These are phyloP conservation scores for Diaporthe amygdali DNA, from an alignment of 2,329 filamentous ascomycete genomes.

Conservation along the genomic window DNA sequence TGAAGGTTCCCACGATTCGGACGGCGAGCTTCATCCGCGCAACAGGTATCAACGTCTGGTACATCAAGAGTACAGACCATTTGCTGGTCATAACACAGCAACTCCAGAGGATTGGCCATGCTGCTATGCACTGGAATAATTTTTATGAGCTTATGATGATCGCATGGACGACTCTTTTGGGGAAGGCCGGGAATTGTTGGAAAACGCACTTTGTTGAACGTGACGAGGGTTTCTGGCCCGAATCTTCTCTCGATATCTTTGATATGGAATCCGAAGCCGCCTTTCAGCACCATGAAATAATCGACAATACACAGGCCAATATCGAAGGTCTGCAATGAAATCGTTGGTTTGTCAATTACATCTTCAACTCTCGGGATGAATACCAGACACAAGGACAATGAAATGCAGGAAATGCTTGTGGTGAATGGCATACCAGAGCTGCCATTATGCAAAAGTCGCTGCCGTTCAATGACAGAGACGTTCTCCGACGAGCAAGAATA, in stretches of 20 bases:
- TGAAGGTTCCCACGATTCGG: not conserved
- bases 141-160: not conserved
- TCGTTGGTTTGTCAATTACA: not conserved
- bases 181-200: not conserved
- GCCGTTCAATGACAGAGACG: not conserved
- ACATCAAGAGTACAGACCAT: not conserved
- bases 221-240: not conserved
- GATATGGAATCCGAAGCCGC: not conserved
- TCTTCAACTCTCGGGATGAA: too few relatives aligned
- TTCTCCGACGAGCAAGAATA: not conserved
- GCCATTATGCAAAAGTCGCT: not conserved
- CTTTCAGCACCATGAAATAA: not conserved
- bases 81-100: not conserved
- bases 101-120: conserved; percentile 1
- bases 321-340: not conserved
- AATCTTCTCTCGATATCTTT: not conserved
- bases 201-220: not conserved
- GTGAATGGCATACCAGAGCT: not conserved
- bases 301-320: not conserved
- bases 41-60: not conserved
- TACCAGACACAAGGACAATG: not conserved
- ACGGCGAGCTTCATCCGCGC: not conserved
- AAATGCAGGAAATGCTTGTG: not conserved
- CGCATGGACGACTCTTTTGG: not conserved
- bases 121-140: not conserved